phyloP scores from a whole-genome alignment of 1,284 basidiomycete genomes.

The Ustilago hordei region DNA sequence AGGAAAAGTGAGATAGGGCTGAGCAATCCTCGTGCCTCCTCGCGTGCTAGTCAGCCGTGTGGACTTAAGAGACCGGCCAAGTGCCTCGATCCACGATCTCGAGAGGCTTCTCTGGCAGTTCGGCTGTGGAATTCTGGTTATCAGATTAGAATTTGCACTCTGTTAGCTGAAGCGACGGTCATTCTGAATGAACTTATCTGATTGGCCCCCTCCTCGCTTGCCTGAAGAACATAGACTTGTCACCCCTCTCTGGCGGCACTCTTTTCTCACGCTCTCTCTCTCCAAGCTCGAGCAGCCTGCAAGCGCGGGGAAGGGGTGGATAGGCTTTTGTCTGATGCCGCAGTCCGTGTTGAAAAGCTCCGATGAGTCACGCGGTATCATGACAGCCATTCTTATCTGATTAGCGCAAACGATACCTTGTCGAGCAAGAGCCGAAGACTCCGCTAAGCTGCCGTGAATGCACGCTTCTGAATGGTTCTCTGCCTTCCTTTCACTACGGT shows the following conservation, averaged over 20 bases:
- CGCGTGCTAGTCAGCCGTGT: not conserved
- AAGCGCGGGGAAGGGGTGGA: not conserved
- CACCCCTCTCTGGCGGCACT: not conserved
- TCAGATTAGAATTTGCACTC: conserved; percentile 21
- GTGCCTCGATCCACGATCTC: conserved; percentile 8
- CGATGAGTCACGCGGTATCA: conserved; percentile 13
- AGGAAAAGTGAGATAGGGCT: conserved; percentile 15
- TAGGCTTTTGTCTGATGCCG: conserved; percentile 1
- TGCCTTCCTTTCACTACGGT: not conserved
- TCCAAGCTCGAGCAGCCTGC: not conserved
- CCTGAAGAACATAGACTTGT: not conserved
- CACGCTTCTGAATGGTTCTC: conserved; percentile 12
- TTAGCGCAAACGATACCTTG: conserved; percentile 8
- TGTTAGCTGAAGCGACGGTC: not conserved
- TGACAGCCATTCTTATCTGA: conserved; percentile 19
- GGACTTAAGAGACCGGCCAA: conserved; percentile 14
- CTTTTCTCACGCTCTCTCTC: not conserved
- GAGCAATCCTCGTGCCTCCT: conserved; percentile 4
- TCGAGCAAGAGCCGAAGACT: conserved; percentile 1
- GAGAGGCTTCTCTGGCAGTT: not conserved
- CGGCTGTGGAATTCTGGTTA: conserved; percentile 15
- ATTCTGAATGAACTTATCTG: conserved; percentile 14
- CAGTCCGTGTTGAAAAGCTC: conserved; percentile 8
- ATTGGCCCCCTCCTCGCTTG: conserved; percentile 10
- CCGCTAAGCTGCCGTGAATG: not conserved